These are phyloP conservation scores for Phytophthora sansomeana DNA, from an alignment of 352 stramenopile species.

Conservation along the genomic window DNA sequence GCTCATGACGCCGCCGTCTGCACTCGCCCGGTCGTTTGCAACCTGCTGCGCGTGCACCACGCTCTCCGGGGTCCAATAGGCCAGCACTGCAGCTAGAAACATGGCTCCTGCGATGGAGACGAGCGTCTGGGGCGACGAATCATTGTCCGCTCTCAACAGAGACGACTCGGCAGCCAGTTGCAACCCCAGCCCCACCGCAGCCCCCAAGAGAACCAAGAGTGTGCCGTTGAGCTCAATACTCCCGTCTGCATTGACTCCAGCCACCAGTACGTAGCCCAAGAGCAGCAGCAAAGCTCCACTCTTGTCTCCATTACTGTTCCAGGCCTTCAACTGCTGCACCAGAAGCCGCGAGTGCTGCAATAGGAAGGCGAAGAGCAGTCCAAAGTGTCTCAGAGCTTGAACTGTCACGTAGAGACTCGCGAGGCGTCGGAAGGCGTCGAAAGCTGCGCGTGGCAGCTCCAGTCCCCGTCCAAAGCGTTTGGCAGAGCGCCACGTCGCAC, in stretches of 20 bases:
- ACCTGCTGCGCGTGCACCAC: conserved; percentile 38
- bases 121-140: conserved; percentile 33
- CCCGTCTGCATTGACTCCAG: conserved; percentile 63
- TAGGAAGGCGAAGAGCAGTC: conserved; percentile 75
- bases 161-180: conserved; percentile 25
- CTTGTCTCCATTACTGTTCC: conserved; percentile 14
- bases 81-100: conserved; percentile 40
- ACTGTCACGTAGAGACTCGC: conserved; percentile 55
- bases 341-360: conserved; percentile 61
- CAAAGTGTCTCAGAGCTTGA: conserved; percentile 74
- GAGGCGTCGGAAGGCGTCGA: conserved; percentile 50
- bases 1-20: conserved; percentile 30
- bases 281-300: conserved; percentile 48
- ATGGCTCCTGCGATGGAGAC: conserved; percentile 46
- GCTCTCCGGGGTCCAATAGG: conserved; percentile 39
- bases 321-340: conserved; percentile 53
- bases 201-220: conserved; percentile 57
- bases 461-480: conserved; percentile 2
- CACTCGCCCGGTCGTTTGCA: conserved; percentile 36
- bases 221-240: conserved; percentile 72
- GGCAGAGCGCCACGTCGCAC: conserved; percentile 7
- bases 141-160: conserved; percentile 5
- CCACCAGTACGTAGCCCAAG: conserved; percentile 62
- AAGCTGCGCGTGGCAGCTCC: conserved; percentile 24
- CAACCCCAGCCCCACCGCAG: conserved; percentile 55